Evolutionary conservation across 1,284 basidiomycete species (phyloP).

Genomic region (Cryptococcus floricola): DNA sequence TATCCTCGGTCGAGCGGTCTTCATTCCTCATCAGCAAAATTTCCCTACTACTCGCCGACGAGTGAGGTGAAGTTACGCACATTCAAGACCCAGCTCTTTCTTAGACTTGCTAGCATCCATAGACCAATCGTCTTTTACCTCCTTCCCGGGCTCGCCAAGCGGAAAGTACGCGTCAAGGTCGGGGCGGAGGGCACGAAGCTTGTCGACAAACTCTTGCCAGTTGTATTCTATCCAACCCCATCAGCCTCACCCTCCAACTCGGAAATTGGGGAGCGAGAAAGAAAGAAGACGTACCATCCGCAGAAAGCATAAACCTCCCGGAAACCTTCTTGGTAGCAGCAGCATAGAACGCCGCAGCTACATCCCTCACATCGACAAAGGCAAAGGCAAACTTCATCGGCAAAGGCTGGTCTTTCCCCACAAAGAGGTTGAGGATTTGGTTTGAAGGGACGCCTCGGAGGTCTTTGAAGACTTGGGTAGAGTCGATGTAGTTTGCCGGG

Average conservation of each 20-base stretch:
- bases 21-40: background rate
- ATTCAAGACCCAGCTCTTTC: background rate
- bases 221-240: conserved; percentile 9
- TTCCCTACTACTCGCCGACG: no score
- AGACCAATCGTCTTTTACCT: background rate
- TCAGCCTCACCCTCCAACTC: no score
- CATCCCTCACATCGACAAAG: conserved; percentile 3
- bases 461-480: no score
- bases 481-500: no score
- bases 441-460: no score
- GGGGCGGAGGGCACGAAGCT: conserved; percentile 17
- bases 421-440: background rate
- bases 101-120: background rate
- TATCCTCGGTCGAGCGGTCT: conserved; percentile 6
- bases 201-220: conserved; percentile 24
- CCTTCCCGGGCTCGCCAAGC: conserved; percentile 13
- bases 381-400: background rate
- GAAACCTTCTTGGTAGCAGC: background rate
- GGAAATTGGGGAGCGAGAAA: no score
- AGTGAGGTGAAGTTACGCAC: background rate
- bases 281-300: background rate
- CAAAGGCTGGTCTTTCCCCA: conserved; percentile 6
- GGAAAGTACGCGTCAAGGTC: conserved; percentile 25
- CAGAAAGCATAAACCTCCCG: background rate
- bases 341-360: conserved; percentile 2